Percentiles rank a stretch among this genome's conserved stretches.
Evolutionary conservation across 106 monocot genomes (phyloP).

Genomic region (Platanthera zijinensis): DNA sequence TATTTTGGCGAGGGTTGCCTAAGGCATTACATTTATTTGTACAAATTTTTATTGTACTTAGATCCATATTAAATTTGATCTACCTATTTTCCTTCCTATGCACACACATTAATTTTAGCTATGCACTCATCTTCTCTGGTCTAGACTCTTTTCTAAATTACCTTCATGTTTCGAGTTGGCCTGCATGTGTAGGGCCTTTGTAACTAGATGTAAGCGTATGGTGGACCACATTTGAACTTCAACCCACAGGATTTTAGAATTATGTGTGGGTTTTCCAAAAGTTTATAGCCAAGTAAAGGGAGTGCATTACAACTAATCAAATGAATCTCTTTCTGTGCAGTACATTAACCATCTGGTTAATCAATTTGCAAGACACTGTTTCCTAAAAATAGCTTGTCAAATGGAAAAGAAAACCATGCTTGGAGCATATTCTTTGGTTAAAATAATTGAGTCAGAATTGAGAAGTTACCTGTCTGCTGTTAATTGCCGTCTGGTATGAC

Average conservation of each 20-base stretch:
- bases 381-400: slow-evolving; percentile 83
- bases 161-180: background rate
- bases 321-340: slow-evolving; percentile 23
- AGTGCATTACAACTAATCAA: background rate
- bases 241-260: background rate
- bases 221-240: background rate
- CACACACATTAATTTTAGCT: background rate
- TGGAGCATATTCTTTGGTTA: slow-evolving; percentile 75
- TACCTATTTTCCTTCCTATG: background rate
- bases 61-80: background rate
- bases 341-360: slow-evolving; percentile 73
- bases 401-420: slow-evolving; percentile 60
- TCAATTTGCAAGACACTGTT: slow-evolving; percentile 82
- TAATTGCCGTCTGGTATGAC: slow-evolving; percentile 69
- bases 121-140: background rate
- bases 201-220: background rate
- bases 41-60: background rate
- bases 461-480: slow-evolving; percentile 63
- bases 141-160: background rate
- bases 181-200: background rate
- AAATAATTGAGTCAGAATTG: slow-evolving; percentile 76
- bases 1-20: background rate
- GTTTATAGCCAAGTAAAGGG: background rate
- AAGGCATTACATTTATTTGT: background rate
- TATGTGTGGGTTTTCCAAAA: background rate